Percentiles rank a stretch among this genome's conserved stretches.
phyloP scores from a whole-genome alignment of 148 eudicot genomes.

The Chenopodium quinoa region DNA sequence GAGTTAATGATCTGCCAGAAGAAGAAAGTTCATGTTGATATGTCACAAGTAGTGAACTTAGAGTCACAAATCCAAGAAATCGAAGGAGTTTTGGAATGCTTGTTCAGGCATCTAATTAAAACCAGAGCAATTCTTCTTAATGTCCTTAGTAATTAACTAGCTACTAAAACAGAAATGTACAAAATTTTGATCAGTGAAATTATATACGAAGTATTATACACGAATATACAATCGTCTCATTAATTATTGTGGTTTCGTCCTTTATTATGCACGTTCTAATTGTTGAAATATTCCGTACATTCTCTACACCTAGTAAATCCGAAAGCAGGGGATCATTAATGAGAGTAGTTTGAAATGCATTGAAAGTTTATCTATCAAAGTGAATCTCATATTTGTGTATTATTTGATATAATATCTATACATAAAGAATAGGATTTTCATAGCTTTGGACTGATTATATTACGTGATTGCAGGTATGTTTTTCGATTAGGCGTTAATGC shows the following conservation, averaged over 20 bases:
- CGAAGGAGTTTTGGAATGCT: conserved; percentile 8
- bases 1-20: neutral
- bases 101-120: conserved; percentile 11
- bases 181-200: neutral
- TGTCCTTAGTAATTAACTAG: conserved; percentile 24
- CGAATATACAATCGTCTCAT: neutral
- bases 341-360: neutral
- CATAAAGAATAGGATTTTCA: too few species aligned
- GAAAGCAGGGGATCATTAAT: too few species aligned
- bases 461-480: too few species aligned
- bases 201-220: neutral
- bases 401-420: too few species aligned
- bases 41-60: conserved; percentile 6
- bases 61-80: conserved; percentile 20
- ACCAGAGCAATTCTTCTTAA: conserved; percentile 21
- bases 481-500: too few species aligned
- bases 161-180: conserved; percentile 27
- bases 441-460: too few species aligned
- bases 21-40: neutral
- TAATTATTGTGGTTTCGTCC: neutral
- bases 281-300: neutral
- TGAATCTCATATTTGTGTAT: too few species aligned
- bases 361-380: too few species aligned
- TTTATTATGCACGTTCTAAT: neutral
- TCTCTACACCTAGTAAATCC: neutral